Conservation (phyloP, 2,329 filamentous ascomycete genomes). For the Geoglossum cookeanum region DNA sequence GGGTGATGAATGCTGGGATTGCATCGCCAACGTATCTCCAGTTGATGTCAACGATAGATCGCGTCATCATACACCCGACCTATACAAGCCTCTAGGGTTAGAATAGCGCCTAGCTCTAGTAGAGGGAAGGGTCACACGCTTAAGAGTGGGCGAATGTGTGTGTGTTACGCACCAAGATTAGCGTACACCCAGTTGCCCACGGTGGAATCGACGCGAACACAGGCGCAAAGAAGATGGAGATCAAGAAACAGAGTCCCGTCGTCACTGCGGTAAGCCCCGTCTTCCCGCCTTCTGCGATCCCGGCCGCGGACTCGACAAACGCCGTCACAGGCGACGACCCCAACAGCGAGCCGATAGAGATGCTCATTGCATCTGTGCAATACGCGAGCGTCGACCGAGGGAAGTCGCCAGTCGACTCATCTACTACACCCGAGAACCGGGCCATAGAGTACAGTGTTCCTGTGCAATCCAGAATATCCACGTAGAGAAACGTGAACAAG, state of each 20-base stretch:
- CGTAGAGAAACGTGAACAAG: conserved; percentile 75
- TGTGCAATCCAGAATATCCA: conserved; percentile 74
- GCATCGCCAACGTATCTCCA: conserved; percentile 74
- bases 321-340: conserved; percentile 68
- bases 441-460: conserved; percentile 85
- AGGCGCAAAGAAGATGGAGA: conserved; percentile 74
- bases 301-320: conserved; percentile 76
- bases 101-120: not conserved
- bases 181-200: conserved; percentile 77
- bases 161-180: conserved; percentile 36
- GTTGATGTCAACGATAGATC: conserved; percentile 65
- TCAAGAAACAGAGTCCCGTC: conserved; percentile 67
- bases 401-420: conserved; percentile 70
- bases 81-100: not conserved
- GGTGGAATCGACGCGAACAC: conserved; percentile 80
- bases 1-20: conserved; percentile 66
- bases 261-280: conserved; percentile 69
- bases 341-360: conserved; percentile 62
- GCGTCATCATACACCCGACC: conserved; percentile 75
- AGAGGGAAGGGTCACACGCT: no score
- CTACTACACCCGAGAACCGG: conserved; percentile 59
- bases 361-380: conserved; percentile 62
- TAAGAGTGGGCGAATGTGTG: no score
- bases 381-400: conserved; percentile 72
- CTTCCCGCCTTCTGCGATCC: conserved; percentile 71